Base-by-base conservation (phyloP, 352 stramenopile genomes). In the Saprolegnia diclina region DNA sequence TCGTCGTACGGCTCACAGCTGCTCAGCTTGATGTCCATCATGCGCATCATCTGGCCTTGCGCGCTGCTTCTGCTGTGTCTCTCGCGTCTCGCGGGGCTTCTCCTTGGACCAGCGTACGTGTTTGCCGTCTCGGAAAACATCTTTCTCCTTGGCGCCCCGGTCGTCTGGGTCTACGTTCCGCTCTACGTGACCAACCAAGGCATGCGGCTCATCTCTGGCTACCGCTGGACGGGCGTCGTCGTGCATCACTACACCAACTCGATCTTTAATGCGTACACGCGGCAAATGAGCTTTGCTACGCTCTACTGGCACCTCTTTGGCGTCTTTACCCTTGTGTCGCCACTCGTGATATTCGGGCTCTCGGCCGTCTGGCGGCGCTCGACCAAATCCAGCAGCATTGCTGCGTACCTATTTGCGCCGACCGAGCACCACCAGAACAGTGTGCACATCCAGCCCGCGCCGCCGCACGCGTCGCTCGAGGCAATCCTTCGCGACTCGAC, bases 1-100 rank as follows among this genome's bases (percentile, higher is more conserved):
- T 21, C 57, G 9, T 48, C 57, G 42, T n/a, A 22, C 14, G 13
- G 22, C 13, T 4, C n/a, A 7, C 24, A 42, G 14, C 11, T 65
- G 24, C 11, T 65, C 32, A 56, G 59, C 13, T 65, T 42, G 11
- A 65, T 65, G 57, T 56, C 14, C 2, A 65, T 65, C 13, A 56
- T 19, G 22, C 57, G 57, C 24, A 10, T 65, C n/a, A 65, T 65
- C 42, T 65, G 57, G 57, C 57, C 57, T 10, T 65, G 57, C n/a
- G 57, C 57, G 1, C 35, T 65, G 3, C 57, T 65, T 19, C 45
- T 65, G 3, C 18, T 48, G 9, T 6, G 13, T 19, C 13, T 48
- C 13, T 57, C 57, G 29, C 32, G 13, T 19, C 13, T 48, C 13
- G 3, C 57, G 29, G 3, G 35, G 42, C 16, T 65, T n/a, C 13